These are phyloP conservation scores for Xerocomellus chrysenteron DNA, from an alignment of 768 basidiomycete species.

Conservation along the genomic window DNA sequence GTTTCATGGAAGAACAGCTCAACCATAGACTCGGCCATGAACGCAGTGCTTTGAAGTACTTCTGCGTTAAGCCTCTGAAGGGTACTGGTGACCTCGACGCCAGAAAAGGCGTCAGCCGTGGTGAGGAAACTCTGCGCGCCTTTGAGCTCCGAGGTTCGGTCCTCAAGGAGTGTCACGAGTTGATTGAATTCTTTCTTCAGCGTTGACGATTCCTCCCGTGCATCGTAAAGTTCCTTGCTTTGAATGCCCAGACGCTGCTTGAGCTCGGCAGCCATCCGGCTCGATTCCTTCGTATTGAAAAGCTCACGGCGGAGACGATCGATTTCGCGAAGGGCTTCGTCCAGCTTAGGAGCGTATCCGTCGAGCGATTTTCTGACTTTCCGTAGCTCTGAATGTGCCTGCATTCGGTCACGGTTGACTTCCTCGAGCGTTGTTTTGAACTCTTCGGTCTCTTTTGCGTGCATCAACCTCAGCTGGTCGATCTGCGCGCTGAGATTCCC, in stretches of 20 bases:
- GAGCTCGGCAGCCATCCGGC: slow-evolving; percentile 9
- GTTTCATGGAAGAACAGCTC: slow-evolving; percentile 37
- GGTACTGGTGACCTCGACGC: slow-evolving; percentile 44
- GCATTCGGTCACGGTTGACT: slow-evolving; percentile 19
- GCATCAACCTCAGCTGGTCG: slow-evolving; percentile 16
- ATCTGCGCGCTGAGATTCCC: slow-evolving; percentile 20
- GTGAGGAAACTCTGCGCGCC: slow-evolving; percentile 47
- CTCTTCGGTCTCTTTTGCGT: slow-evolving; percentile 16
- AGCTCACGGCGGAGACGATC: slow-evolving; percentile 20
- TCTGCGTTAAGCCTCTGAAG: slow-evolving; percentile 47
- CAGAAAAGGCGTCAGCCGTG: slow-evolving; percentile 43
- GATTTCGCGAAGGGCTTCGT: slow-evolving; percentile 17
- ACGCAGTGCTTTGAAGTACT: slow-evolving; percentile 48
- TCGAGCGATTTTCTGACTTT: slow-evolving; percentile 22
- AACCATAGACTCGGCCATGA: slow-evolving; percentile 47
- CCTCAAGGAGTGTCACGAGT: slow-evolving; percentile 33
- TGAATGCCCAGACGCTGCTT: slow-evolving; percentile 21
- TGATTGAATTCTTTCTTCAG: slow-evolving; percentile 31
- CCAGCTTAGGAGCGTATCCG: slow-evolving; percentile 15
- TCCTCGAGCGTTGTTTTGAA: slow-evolving; percentile 25
- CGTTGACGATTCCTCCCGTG: slow-evolving; percentile 29
- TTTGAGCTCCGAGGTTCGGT: slow-evolving; percentile 44
- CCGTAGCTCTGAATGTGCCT: slow-evolving; percentile 22
- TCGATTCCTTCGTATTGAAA: slow-evolving; percentile 8
- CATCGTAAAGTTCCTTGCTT: slow-evolving; percentile 17